Evolutionary conservation across 108 stramenopile genomes (phyloP).

Genomic region (Pseudonitzschia delicatissima): DNA sequence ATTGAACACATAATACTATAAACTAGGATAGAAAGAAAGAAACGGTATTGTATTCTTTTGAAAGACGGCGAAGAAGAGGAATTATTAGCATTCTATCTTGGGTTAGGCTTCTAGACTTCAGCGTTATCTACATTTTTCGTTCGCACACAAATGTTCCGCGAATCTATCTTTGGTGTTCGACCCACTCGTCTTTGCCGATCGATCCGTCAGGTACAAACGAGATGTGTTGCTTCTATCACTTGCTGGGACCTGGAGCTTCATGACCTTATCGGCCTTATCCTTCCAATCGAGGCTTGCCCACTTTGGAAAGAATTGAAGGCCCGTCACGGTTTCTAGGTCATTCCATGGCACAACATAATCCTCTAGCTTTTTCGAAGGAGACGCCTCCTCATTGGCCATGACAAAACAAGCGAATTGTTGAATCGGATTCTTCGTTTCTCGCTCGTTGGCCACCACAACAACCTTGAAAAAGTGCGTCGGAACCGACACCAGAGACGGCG

Average conservation of each 20-base stretch:
- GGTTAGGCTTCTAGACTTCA: too few species aligned
- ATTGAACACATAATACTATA: too few species aligned
- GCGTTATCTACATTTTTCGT: constrained; percentile 3
- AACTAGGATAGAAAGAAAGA: too few species aligned
- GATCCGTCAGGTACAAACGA: not conserved
- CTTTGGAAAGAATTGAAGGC: constrained; percentile 72
- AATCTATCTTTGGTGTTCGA: not conserved
- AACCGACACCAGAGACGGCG: constrained; percentile 68
- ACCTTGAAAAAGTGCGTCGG: constrained; percentile 89
- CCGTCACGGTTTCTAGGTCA: constrained; percentile 76
- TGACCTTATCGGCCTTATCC: constrained; percentile 27
- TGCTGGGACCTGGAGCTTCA: constrained; percentile 1
- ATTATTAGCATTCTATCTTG: too few species aligned
- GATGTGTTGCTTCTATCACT: constrained; percentile 2
- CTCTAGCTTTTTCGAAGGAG: constrained; percentile 31
- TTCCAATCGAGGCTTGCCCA: constrained; percentile 24
- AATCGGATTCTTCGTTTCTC: constrained; percentile 16
- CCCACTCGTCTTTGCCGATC: not conserved
- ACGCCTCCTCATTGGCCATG: constrained; percentile 55
- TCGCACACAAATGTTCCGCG: not conserved
- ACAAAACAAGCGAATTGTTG: constrained; percentile 77
- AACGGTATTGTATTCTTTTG: too few species aligned
- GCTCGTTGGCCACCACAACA: constrained; percentile 29
- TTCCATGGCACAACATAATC: constrained; percentile 76
- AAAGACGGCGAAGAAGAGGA: too few species aligned